Evolutionary conservation across 225 moss, liverwort and hornwort species (phyloP).

Genomic region (Antitrichia curtipendula): DNA sequence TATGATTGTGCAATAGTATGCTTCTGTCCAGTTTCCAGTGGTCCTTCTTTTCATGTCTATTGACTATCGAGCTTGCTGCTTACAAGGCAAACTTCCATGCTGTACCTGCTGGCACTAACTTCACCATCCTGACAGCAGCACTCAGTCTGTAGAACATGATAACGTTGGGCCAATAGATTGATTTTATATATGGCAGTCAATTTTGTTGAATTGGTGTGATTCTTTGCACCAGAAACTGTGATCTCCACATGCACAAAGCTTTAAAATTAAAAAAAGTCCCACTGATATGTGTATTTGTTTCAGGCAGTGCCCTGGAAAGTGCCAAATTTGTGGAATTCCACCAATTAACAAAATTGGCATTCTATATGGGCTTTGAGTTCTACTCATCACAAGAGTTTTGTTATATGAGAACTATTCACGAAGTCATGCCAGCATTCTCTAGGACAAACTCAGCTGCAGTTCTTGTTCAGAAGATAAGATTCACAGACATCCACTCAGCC

Average conservation of each 20-base stretch:
- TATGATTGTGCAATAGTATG: background rate
- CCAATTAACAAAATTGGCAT: background rate
- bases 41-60: background rate
- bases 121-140: background rate
- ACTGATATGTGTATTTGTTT: too few species aligned
- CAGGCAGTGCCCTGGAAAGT: background rate
- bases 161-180: background rate
- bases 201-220: too few species aligned
- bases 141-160: background rate
- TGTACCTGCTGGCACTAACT: background rate
- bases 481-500: background rate
- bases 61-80: background rate
- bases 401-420: background rate
- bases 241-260: too few species aligned
- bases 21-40: background rate
- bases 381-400: background rate
- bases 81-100: background rate
- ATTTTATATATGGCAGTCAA: background rate
- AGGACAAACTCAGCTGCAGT: background rate
- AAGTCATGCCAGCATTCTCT: background rate
- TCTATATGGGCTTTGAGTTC: background rate
- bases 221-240: too few species aligned
- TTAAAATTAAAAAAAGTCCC: accelerated
- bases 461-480: background rate
- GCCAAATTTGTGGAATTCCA: background rate